Evolutionary conservation across 352 stramenopile genomes (phyloP), one percentile per base, ranked within the genome.

Genomic region (Phytophthora idaei): DNA sequence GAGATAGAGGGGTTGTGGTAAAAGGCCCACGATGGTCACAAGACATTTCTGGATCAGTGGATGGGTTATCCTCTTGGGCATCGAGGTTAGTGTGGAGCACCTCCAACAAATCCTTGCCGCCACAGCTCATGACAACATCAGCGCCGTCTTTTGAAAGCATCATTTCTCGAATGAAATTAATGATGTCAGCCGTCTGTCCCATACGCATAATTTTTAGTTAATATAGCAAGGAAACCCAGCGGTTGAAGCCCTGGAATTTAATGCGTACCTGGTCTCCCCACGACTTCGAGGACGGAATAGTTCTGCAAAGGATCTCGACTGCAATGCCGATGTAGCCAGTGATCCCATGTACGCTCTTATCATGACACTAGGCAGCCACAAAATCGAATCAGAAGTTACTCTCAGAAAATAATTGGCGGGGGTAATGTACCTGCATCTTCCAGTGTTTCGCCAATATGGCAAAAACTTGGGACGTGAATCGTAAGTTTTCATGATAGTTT

Each of bases 311-410:
- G 12, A 89, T 54, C 7, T 88, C 77, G 14, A 90, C 63, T 5
- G 79, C 82, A 47, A 91, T 85, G 4, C 80, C 77, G 8, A 90
- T 74, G 48, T 90, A 93, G 0, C 83, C 83, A 15, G 76, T 77
- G 17, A 89, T 73, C 12, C 57, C 69, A 21, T 81, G 79, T 9
- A 67, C 77, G 42, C 77, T 86, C 25, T 64, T 76, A 5, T 36
- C 32, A 50, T 77, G 54, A 14, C 37, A 47, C 32, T 50, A 27
- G 0, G 31, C 14, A 57, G 4, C 37, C n/a, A 66, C 21, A 21
- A 62, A 12, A 54, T 36, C 39, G 14, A 15, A 42, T 63, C 25
- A 58, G 27, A 17, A 25, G 6, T 57, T 48, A 46, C 27, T 15
- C 6, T 57, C 8, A 36, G 6, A 1, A 15, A 36, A 34, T 6